Evolutionary conservation across 148 eudicot species (phyloP).

Genomic region (Vaccinium macrocarpon): DNA sequence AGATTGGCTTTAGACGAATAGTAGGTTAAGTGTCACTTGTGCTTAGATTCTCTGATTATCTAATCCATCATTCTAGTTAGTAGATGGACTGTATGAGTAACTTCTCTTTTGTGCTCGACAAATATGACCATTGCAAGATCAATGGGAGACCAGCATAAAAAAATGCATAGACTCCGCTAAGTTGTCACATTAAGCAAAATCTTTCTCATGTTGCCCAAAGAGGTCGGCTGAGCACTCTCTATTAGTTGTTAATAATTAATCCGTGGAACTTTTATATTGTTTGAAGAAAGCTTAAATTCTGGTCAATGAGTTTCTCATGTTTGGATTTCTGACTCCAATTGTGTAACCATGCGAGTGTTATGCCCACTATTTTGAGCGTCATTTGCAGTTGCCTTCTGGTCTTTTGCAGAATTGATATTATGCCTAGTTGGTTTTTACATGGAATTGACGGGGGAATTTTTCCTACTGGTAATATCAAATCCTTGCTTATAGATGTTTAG

Average conservation of each 20-base stretch:
- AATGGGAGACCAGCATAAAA: background rate
- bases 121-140: background rate
- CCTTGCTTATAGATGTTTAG: background rate
- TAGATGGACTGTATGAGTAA: background rate
- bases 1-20: background rate
- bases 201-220: background rate
- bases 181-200: background rate
- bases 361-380: background rate
- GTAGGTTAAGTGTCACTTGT: background rate
- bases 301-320: background rate
- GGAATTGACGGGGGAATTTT: background rate
- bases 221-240: background rate
- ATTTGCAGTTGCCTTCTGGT: background rate
- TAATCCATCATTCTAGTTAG: background rate
- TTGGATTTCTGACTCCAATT: background rate
- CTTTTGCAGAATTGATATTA: background rate
- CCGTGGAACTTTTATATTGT: background rate
- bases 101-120: conserved; percentile 1
- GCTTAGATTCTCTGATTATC: background rate
- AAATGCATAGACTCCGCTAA: background rate
- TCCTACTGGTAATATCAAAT: background rate
- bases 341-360: background rate
- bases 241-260: background rate
- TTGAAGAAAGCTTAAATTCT: background rate
- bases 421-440: background rate